These are phyloP conservation scores for Kodamaea nitidulidarum DNA, from an alignment of 805 yeast species.

Conservation along the genomic window DNA sequence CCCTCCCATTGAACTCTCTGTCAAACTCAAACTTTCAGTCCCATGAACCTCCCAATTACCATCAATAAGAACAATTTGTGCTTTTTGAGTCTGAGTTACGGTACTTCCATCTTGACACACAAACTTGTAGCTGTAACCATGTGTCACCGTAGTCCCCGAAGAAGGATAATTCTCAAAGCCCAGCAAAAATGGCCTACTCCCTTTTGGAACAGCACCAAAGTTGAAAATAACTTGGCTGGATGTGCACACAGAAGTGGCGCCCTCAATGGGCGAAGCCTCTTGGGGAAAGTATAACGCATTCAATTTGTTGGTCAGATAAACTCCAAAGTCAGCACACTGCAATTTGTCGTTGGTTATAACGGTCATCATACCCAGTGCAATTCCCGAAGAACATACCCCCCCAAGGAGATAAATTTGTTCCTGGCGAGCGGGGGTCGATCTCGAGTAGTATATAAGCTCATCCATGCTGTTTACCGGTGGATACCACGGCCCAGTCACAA, in stretches of 20 bases:
- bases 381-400: conserved; percentile 15
- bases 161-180: conserved; percentile 13
- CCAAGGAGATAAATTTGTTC: conserved; percentile 15
- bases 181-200: conserved; percentile 13
- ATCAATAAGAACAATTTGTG: too few species aligned
- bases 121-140: conserved; percentile 9
- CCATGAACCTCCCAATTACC: too few species aligned
- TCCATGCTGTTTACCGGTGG: conserved; percentile 6
- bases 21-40: too few species aligned
- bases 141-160: conserved; percentile 6
- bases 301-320: too few species aligned
- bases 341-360: conserved; percentile 11
- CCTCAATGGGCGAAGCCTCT: too few species aligned
- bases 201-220: conserved; percentile 10
- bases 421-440: conserved; percentile 14
- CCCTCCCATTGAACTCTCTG: too few species aligned
- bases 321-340: conserved; percentile 13
- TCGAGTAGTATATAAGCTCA: conserved; percentile 12
- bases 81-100: neutral
- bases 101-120: conserved; percentile 13
- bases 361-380: conserved; percentile 11
- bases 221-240: conserved; percentile 5
- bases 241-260: too few species aligned
- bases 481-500: conserved; percentile 15
- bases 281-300: too few species aligned